A percentile compares a stretch with the other conserved stretches of the same genome.
phyloP scores from a whole-genome alignment of 345 rosid species.

The Rhodamnia rubescens region DNA sequence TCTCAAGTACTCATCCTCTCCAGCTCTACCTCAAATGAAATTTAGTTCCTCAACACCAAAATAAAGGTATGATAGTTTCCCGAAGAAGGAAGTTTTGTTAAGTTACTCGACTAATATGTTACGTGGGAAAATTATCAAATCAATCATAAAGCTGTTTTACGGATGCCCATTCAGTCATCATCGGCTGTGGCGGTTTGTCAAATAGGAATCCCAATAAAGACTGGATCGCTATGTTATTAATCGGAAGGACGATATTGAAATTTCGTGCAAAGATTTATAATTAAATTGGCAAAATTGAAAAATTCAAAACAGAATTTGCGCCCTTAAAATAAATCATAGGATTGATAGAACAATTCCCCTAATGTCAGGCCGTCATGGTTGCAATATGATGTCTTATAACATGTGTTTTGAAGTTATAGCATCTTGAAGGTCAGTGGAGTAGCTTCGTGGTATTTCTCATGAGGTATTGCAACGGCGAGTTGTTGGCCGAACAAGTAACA shows the following conservation, averaged over 20 bases:
- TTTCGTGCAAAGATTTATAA: background rate
- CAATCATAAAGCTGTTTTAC: background rate
- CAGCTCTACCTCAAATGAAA: background rate
- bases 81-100: background rate
- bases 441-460: background rate
- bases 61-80: background rate
- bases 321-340: background rate
- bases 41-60: background rate
- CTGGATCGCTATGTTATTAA: background rate
- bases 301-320: background rate
- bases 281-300: background rate
- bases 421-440: too few relatives aligned
- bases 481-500: background rate
- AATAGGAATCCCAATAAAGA: too few relatives aligned
- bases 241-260: rapidly evolving
- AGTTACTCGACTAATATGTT: background rate
- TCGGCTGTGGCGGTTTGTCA: too few relatives aligned
- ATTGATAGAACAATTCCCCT: background rate
- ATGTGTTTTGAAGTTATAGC: background rate
- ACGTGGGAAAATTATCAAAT: background rate
- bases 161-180: background rate
- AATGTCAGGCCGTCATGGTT: background rate
- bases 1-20: background rate
- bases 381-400: background rate
- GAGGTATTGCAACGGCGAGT: background rate